Conservation (phyloP, 805 yeast species). For the Cyberlindnera americana region DNA sequence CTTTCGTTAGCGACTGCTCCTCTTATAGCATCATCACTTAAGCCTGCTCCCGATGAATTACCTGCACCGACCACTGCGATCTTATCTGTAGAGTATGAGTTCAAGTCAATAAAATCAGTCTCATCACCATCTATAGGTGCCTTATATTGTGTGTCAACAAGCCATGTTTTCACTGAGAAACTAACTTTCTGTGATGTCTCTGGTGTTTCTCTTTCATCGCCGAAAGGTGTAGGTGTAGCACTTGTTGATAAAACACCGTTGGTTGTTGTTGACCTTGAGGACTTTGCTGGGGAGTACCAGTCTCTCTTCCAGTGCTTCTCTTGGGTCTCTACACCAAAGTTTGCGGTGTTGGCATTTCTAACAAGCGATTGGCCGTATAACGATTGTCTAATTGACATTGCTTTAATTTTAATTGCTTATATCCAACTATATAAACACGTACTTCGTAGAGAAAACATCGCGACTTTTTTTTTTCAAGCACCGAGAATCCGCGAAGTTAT, state of each 20-base stretch:
- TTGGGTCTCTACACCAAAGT: conserved; percentile 15
- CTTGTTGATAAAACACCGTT: conserved; percentile 11
- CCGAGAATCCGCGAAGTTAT: too few species aligned
- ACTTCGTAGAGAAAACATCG: too few species aligned
- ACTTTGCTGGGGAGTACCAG: conserved; percentile 25
- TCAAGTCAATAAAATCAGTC: conserved; percentile 44
- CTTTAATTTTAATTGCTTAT: neutral
- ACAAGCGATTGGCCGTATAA: conserved; percentile 28
- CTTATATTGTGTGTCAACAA: conserved; percentile 19
- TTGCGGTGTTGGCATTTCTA: conserved; percentile 25
- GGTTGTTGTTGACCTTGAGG: conserved; percentile 2
- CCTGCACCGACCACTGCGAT: conserved; percentile 1
- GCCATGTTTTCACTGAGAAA: conserved; percentile 34
- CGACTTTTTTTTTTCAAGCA: too few species aligned
- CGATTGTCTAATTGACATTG: conserved; percentile 24
- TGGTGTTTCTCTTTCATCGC: conserved; percentile 22
- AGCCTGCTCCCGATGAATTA: conserved; percentile 28
- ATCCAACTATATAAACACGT: too few species aligned
- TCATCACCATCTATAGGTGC: conserved; percentile 34
- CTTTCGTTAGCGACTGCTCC: conserved; percentile 50
- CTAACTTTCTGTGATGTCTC: conserved; percentile 15
- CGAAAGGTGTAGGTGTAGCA: conserved; percentile 26
- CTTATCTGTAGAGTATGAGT: conserved; percentile 32
- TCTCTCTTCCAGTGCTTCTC: conserved; percentile 29
- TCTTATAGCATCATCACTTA: conserved; percentile 46